A percentile compares a stretch with the other conserved stretches of the same genome.
Evolutionary conservation across 176 grass and related monocot species (phyloP).

Genomic region (Oryza punctata): DNA sequence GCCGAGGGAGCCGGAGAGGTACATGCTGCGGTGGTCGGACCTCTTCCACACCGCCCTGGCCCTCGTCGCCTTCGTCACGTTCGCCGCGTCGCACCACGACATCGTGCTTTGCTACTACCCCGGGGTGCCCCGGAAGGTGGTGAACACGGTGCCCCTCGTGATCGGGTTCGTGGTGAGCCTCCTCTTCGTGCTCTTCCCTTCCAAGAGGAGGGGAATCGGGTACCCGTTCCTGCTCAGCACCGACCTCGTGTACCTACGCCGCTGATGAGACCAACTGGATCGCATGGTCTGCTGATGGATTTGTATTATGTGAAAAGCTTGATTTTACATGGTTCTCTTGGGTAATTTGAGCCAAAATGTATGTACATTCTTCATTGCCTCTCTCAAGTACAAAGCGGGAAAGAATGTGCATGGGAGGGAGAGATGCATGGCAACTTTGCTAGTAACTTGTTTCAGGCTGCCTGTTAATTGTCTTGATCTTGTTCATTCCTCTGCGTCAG

Average conservation of each 20-base stretch:
- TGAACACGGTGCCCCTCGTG: conserved; percentile 72
- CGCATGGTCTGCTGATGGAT: conserved; percentile 3
- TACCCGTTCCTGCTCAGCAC: conserved; percentile 77
- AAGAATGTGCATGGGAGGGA: neutral
- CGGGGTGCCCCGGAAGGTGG: conserved; percentile 62
- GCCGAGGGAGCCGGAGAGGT: conserved; percentile 46
- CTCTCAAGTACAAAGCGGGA: conserved; percentile 13
- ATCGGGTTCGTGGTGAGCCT: conserved; percentile 80
- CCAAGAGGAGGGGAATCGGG: conserved; percentile 77
- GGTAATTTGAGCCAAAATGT: conserved; percentile 23
- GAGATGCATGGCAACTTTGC: neutral
- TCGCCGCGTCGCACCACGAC: conserved; percentile 77
- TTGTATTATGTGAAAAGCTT: neutral
- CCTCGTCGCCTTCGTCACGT: conserved; percentile 68
- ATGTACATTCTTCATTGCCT: conserved; percentile 28
- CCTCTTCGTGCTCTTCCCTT: conserved; percentile 83
- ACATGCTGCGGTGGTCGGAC: conserved; percentile 75
- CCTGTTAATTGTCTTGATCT: neutral
- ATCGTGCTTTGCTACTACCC: conserved; percentile 75
- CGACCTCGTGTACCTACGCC: conserved; percentile 60
- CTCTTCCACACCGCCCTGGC: conserved; percentile 71
- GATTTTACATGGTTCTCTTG: neutral
- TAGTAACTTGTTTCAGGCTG: neutral
- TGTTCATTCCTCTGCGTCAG: conserved; percentile 30
- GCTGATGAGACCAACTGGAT: conserved; percentile 46